Conservation (phyloP, 2,329 filamentous ascomycete species). For the Leptoxyphium fumago region DNA sequence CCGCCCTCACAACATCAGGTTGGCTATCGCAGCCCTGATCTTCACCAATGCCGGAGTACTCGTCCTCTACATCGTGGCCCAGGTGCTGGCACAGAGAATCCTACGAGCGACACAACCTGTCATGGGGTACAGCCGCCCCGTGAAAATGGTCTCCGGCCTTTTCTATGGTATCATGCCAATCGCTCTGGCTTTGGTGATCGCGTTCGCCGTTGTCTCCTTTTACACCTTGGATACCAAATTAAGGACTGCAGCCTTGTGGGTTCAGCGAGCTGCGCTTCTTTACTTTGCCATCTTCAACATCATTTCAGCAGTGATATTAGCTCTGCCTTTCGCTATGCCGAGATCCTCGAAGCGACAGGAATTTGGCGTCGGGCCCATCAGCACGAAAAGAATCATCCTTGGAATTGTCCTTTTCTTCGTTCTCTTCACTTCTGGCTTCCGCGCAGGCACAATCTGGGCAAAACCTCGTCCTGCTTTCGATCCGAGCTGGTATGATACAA, state of each 20-base stretch:
- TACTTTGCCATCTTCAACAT: slow-evolving; percentile 49
- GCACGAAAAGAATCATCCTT: slow-evolving; percentile 7
- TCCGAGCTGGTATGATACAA: slow-evolving; percentile 8
- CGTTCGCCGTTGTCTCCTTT: slow-evolving; percentile 4
- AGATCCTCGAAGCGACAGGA: not conserved
- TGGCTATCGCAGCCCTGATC: slow-evolving; percentile 8
- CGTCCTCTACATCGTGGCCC: slow-evolving; percentile 6
- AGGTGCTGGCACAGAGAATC: slow-evolving; percentile 6
- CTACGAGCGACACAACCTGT: slow-evolving; percentile 3
- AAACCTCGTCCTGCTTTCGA: slow-evolving; percentile 3
- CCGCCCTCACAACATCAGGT: slow-evolving; percentile 9
- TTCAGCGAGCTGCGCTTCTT: slow-evolving; percentile 36
- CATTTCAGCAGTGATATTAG: slow-evolving; percentile 43
- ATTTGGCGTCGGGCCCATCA: slow-evolving; percentile 5
- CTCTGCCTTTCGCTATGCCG: slow-evolving; percentile 37
- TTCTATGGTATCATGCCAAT: slow-evolving; percentile 4
- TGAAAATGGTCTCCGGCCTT: not conserved
- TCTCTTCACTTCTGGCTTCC: slow-evolving; percentile 6
- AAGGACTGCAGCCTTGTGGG: not conserved
- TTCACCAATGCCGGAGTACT: slow-evolving; percentile 8
- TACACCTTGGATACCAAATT: slow-evolving; percentile 4
- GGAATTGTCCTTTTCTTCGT: slow-evolving; percentile 4
- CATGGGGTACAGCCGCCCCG: slow-evolving; percentile 1
- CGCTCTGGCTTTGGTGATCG: slow-evolving; percentile 6
- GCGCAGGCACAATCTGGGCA: slow-evolving; percentile 6